These are phyloP conservation scores for Thelonectria olida DNA, from an alignment of 2,329 filamentous ascomycete genomes.

Conservation along the genomic window DNA sequence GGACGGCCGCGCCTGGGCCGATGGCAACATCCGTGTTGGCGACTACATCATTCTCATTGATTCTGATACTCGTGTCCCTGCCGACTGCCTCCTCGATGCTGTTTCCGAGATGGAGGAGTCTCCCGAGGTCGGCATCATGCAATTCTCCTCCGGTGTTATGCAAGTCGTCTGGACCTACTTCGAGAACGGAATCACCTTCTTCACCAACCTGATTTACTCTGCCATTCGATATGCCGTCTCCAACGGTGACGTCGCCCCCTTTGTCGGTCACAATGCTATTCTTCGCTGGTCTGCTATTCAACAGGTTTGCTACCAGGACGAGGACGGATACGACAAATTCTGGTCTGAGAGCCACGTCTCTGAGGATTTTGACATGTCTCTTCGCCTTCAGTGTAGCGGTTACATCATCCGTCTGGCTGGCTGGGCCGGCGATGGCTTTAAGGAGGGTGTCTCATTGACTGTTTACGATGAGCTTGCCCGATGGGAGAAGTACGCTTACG, in stretches of 20 bases:
- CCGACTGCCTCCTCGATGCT: slow-evolving; percentile 80
- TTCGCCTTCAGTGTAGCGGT: slow-evolving; percentile 76
- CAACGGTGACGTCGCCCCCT: slow-evolving; percentile 80
- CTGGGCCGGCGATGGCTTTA: slow-evolving; percentile 80
- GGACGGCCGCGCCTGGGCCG: slow-evolving; percentile 78
- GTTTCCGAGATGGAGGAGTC: slow-evolving; percentile 85
- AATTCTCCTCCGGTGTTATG: slow-evolving; percentile 82
- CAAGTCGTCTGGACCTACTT: slow-evolving; percentile 80
- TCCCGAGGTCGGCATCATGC: slow-evolving; percentile 80
- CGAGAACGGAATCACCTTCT: slow-evolving; percentile 75
- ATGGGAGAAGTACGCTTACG: slow-evolving; percentile 90
- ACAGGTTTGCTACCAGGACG: slow-evolving; percentile 74
- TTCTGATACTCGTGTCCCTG: slow-evolving; percentile 81
- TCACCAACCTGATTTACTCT: slow-evolving; percentile 79
- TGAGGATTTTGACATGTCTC: slow-evolving; percentile 85
- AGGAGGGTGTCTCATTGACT: slow-evolving; percentile 84
- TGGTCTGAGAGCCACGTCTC: slow-evolving; percentile 85
- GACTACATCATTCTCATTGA: slow-evolving; percentile 82
- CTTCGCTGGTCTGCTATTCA: slow-evolving; percentile 81
- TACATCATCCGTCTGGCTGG: slow-evolving; percentile 78
- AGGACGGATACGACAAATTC: slow-evolving; percentile 79
- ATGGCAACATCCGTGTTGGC: slow-evolving; percentile 85
- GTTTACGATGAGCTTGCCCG: slow-evolving; percentile 86
- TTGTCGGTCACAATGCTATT: slow-evolving; percentile 83
- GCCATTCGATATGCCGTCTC: slow-evolving; percentile 81